Percentiles rank a stretch among this genome's conserved stretches.
Conservation (phyloP, 1,139 yeast genomes). For the Trichomonascaceae sp. region DNA sequence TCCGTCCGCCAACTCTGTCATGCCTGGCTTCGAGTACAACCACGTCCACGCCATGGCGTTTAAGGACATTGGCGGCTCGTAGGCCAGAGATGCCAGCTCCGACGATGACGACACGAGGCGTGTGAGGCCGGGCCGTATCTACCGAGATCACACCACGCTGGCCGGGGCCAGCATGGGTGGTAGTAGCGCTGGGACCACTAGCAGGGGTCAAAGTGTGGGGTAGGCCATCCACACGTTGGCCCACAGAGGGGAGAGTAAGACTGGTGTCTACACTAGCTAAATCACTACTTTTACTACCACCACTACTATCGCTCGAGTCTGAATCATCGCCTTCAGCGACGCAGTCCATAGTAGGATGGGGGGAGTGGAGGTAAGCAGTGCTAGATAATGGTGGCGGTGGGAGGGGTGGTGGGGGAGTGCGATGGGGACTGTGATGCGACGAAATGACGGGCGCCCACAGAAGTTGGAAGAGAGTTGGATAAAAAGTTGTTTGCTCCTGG, state of each 20-base stretch:
- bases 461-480: no score
- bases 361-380: conserved; percentile 2
- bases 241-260: neutral
- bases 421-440: no score
- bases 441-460: no score
- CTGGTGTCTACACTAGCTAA: neutral
- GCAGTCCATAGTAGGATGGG: conserved; percentile 6
- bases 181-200: no score
- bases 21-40: conserved; percentile 40
- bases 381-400: neutral
- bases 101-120: conserved; percentile 33
- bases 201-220: no score
- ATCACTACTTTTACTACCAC: conserved; percentile 5
- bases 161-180: no score
- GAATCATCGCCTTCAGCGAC: conserved; percentile 7
- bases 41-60: conserved; percentile 29
- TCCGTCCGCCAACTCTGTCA: conserved; percentile 44
- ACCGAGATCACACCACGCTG: conserved; percentile 7
- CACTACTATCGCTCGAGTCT: conserved; percentile 8
- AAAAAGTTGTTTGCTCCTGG: no score
- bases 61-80: conserved; percentile 50
- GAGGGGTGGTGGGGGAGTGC: neutral
- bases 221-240: no score
- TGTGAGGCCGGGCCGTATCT: conserved; percentile 2
- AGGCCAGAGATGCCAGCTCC: conserved; percentile 77